Evolutionary conservation across 2,329 filamentous ascomycete species (phyloP), one percentile per base, ranked within the genome.

Genomic region (Didymosphaeria variabile): DNA sequence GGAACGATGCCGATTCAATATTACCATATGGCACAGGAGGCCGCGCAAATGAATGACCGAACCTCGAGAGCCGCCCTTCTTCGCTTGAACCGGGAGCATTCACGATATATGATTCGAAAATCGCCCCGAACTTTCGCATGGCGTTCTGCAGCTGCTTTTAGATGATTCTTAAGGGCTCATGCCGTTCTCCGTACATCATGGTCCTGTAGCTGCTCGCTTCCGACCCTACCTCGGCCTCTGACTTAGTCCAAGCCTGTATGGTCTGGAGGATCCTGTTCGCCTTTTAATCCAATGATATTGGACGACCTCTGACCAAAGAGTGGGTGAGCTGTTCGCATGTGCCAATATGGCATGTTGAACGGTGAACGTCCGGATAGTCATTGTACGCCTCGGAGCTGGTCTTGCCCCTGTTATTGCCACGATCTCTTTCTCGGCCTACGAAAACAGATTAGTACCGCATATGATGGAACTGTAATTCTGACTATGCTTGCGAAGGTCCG

Each of bases 321-420:
- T 21, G 13, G 59, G 57, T 47, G 59, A 61, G 9, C 65, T 51
- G 5, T 74, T 59, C 17, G 78, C 58, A 75, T 76, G 79, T 23
- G 65, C 62, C 10, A 79, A 56, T 61, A 79, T 74, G 5, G 72
- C 78, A 17, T 71, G 63, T 29, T 70, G 63, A 1, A 78, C 66
- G 1, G 76, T 79, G 10, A 72, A 59, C 7, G 55, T 45, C 2
- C 72, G 69, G 1, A 77, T 58, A 1, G 9, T 64, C 55, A 55
- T 78, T 79, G 59, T 77, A 80, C 1, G 5, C 42, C 5, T 64
- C 61, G 8, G 71, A 71, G 23, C n/a, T 59, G 19, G 6, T 34
- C n/a, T n/a, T n/a, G n/a, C n/a, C n/a, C n/a, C n/a, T n/a, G n/a
- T n/a, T n/a, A n/a, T n/a, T n/a, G 42, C 52, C 8, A 26, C 2